A percentile compares a stretch with the other conserved stretches of the same genome.
phyloP scores from a whole-genome alignment of 2,329 filamentous ascomycete species.

The Pseudocercospora macadamiae region DNA sequence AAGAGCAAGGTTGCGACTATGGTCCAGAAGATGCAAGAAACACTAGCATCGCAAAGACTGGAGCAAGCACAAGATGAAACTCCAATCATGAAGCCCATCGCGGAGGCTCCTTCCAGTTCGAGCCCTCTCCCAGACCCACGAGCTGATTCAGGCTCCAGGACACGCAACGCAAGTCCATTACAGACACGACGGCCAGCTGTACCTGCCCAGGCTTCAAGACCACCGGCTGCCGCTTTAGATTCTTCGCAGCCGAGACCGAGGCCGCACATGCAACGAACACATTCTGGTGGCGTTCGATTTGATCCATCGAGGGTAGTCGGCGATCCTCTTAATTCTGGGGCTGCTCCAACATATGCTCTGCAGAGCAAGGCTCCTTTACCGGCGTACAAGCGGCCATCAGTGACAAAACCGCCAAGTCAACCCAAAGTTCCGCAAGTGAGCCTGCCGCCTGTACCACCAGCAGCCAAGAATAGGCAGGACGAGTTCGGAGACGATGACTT shows the following conservation, averaged over 20 bases:
- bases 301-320: constrained; percentile 18
- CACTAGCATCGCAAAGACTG: constrained; percentile 41
- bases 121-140: constrained; percentile 48
- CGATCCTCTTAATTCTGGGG: constrained; percentile 25
- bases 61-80: constrained; percentile 24
- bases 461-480: constrained; percentile 37
- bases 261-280: constrained; percentile 18
- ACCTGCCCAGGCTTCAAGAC: constrained; percentile 11
- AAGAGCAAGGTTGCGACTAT: constrained; percentile 40
- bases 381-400: constrained; percentile 38
- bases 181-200: constrained; percentile 21
- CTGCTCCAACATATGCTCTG: constrained; percentile 33
- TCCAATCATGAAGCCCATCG: constrained; percentile 9
- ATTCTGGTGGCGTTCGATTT: constrained; percentile 23
- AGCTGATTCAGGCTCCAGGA: constrained; percentile 17
- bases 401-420: constrained; percentile 28
- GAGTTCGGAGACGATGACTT: constrained; percentile 52
- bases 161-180: constrained; percentile 25
- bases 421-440: constrained; percentile 18
- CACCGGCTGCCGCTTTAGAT: neutral
- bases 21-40: constrained; percentile 51
- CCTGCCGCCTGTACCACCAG: constrained; percentile 10
- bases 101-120: constrained; percentile 49
- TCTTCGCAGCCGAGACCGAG: constrained; percentile 5
- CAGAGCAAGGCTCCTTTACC: constrained; percentile 38